phyloP scores from a whole-genome alignment of 305 asterid genomes.

The Plantago lanceolata region DNA sequence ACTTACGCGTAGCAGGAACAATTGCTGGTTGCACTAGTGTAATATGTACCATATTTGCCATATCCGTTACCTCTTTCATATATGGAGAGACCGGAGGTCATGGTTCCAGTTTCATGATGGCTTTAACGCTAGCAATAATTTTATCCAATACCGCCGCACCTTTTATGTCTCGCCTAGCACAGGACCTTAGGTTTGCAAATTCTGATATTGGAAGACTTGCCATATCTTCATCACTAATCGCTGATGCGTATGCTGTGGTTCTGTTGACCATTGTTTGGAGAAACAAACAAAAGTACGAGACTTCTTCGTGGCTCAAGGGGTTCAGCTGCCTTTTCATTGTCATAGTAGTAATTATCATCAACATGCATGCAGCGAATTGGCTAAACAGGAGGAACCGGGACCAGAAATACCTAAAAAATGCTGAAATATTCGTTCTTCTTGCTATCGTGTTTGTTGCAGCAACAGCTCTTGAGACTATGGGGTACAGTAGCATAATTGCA shows the following conservation, averaged over 20 bases:
- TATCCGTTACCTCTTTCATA: slow-evolving; percentile 61
- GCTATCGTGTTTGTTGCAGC: slow-evolving; percentile 78
- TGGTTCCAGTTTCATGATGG: slow-evolving; percentile 48
- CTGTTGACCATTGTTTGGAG: slow-evolving; percentile 53
- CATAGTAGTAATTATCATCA: slow-evolving; percentile 43
- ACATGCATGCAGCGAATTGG: slow-evolving; percentile 53
- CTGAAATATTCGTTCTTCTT: slow-evolving; percentile 56
- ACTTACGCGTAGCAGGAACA: slow-evolving; percentile 55
- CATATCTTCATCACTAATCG: slow-evolving; percentile 62
- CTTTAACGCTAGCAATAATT: slow-evolving; percentile 49
- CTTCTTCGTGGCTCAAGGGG: slow-evolving; percentile 37
- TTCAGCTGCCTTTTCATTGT: slow-evolving; percentile 40
- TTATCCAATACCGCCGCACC: slow-evolving; percentile 87
- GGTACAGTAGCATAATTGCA: slow-evolving; percentile 74
- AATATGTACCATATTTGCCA: slow-evolving; percentile 64
- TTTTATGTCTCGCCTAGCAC: slow-evolving; percentile 68
- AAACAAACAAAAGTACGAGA: slow-evolving; percentile 23
- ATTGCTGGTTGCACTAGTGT: slow-evolving; percentile 62
- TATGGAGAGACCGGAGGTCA: slow-evolving; percentile 52
- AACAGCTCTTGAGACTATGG: slow-evolving; percentile 62
- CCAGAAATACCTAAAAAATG: slow-evolving; percentile 66
- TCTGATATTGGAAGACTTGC: slow-evolving; percentile 83
- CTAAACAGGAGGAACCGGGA: slow-evolving; percentile 66
- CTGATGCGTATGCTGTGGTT: slow-evolving; percentile 62
- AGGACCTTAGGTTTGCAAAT: slow-evolving; percentile 72